Conservation (phyloP, 352 stramenopile genomes). For the Blastocystis sp. region DNA sequence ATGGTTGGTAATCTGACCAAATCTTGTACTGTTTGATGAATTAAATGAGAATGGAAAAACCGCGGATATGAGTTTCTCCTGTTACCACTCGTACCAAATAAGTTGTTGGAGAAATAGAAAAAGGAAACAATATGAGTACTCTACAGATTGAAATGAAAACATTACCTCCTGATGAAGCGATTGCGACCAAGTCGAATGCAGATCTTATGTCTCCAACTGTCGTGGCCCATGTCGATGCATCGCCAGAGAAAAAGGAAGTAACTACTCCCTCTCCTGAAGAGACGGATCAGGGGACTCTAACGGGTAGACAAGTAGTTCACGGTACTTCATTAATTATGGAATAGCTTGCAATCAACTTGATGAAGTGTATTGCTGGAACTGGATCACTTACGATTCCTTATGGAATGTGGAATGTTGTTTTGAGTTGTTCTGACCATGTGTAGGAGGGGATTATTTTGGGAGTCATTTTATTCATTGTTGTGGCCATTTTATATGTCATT, state of each 20-base stretch:
- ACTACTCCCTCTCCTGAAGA: not conserved
- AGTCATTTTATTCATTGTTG: slow-evolving; percentile 5
- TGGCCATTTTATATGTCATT: slow-evolving; percentile 16
- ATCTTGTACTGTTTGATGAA: not conserved
- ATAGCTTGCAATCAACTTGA: slow-evolving; percentile 48
- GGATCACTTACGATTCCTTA: slow-evolving; percentile 32
- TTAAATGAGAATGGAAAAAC: not conserved
- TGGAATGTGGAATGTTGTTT: slow-evolving; percentile 28
- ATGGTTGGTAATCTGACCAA: not conserved
- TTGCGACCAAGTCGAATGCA: not conserved
- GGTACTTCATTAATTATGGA: not conserved
- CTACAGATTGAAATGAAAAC: not conserved
- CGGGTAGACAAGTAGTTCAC: not conserved
- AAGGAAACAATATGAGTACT: not conserved
- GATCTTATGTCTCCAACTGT: not conserved
- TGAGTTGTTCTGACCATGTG: not conserved
- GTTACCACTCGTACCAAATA: not conserved
- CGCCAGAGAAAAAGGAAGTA: not conserved
- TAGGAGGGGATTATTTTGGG: slow-evolving; percentile 34
- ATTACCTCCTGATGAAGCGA: not conserved
- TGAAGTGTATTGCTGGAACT: slow-evolving; percentile 48
- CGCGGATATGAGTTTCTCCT: not conserved
- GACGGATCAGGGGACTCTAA: not conserved
- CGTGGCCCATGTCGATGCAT: not conserved
- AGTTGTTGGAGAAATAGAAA: not conserved